Base-by-base conservation (phyloP, 345 rosid species). In the Zanthoxylum bungeanum region DNA sequence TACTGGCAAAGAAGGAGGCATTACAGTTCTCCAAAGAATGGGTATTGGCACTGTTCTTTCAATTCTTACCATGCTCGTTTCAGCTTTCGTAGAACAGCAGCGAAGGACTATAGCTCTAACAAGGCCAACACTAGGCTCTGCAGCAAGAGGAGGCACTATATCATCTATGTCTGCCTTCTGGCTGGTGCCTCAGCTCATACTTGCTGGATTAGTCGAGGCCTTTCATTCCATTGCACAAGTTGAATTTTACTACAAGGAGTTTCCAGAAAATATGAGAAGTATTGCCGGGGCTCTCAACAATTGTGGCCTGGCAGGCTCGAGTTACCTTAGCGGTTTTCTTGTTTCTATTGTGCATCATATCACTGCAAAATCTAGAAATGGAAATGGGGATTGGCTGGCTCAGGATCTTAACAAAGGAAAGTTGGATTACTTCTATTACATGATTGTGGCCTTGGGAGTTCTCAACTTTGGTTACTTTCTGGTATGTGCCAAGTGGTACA, bases 171-270 rank as follows among this genome's bases (percentile, higher is more conserved):
- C 92, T 4, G 90, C 79, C 5, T 9, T 81, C 37, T 82, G 85
- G 90, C 64, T 88, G 52, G 64, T 84, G 55, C 92, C 88, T 53
- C 90, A 88, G 77, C 78, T 86, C 9, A 25, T 24, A 1, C 69
- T 88, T 9, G 82, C 80, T 24, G 92, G 90, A 47, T 57, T 86
- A 25, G 70, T 83, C 0, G 89, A 88, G 75, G 87, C 86, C 5
- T 79, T 77, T 64, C 42, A 75, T 42, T 73, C 83, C 47, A 72
- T 79, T 22, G 86, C 82, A 34, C 82, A 77, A 40, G 61, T 78
- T 73, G 88, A 80, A 75, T 82, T 84, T 62, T 84, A 82, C 80
- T 84, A 84, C 81, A 85, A 82, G 67, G 82, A 85, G 72, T 82
- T 85, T 51, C 86, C 88, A 4, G 87, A 84, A 50, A 84, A 81